These are phyloP conservation scores for Lipomyces yamadae DNA, from an alignment of 805 yeast genomes.

Conservation along the genomic window DNA sequence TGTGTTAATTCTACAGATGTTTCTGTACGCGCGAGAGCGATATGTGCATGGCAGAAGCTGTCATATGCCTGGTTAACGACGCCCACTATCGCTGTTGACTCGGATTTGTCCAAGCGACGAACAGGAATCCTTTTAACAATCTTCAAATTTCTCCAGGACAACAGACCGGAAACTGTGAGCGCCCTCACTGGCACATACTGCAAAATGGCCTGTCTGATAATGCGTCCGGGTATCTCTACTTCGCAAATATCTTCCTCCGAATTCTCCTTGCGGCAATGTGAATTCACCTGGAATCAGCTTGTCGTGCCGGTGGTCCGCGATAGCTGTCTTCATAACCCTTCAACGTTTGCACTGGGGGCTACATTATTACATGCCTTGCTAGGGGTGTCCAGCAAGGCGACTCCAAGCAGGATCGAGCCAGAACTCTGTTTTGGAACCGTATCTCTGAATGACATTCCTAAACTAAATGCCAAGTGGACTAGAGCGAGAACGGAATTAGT, in stretches of 20 bases:
- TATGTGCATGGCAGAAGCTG: constrained; percentile 26
- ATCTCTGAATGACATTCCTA: constrained; percentile 18
- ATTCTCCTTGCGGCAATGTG: constrained; percentile 13
- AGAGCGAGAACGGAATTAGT: constrained; percentile 16
- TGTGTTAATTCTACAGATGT: constrained; percentile 22
- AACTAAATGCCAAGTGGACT: constrained; percentile 29
- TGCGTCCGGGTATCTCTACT: constrained; percentile 14
- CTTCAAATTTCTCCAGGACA: constrained; percentile 20
- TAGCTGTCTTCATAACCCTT: constrained; percentile 14
- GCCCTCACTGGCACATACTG: constrained; percentile 20
- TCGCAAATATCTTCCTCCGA: constrained; percentile 10
- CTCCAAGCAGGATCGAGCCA: constrained; percentile 6
- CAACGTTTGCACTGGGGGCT: constrained; percentile 11
- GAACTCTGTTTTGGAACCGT: constrained; percentile 24
- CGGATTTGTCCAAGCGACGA: constrained; percentile 9
- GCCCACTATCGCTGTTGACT: background rate
- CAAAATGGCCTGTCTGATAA: constrained; percentile 14
- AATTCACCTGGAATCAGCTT: constrained; percentile 22
- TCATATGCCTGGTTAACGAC: constrained; percentile 25
- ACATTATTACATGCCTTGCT: constrained; percentile 9
- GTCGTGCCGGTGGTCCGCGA: constrained; percentile 26
- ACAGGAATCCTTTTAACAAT: constrained; percentile 17
- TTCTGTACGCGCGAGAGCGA: constrained; percentile 13
- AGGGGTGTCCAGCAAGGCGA: constrained; percentile 7
- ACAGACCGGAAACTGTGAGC: constrained; percentile 3